Conservation (phyloP, 345 rosid genomes). For the Syzygium aqueum region DNA sequence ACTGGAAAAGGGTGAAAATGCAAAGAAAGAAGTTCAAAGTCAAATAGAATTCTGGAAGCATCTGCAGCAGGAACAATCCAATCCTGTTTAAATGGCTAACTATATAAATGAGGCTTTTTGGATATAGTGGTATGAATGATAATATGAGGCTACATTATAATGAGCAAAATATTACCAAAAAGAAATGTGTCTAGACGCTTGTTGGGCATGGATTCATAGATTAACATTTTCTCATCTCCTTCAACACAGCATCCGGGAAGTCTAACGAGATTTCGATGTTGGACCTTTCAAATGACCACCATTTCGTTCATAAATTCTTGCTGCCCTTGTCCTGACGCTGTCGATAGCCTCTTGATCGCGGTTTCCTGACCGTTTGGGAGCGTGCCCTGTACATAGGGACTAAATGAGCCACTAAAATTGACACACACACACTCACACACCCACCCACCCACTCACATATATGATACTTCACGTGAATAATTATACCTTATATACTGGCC, state of each 20-base stretch:
- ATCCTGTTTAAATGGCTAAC: not conserved
- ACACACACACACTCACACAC: not conserved
- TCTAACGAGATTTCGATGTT: slow-evolving; percentile 26
- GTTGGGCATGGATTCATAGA: slow-evolving; percentile 29
- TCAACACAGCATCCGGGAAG: slow-evolving; percentile 22
- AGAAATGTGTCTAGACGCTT: slow-evolving; percentile 20
- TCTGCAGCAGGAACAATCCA: not conserved
- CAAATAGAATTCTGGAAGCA: slow-evolving; percentile 14
- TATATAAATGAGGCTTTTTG: not conserved
- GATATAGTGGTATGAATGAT: not conserved
- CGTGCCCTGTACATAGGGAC: slow-evolving; percentile 7
- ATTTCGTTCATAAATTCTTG: slow-evolving; percentile 33
- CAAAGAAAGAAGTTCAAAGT: not conserved
- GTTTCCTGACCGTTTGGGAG: slow-evolving; percentile 17
- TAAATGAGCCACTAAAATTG: not conserved
- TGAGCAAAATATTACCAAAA: slow-evolving; percentile 8
- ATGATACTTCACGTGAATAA: slow-evolving; percentile 16
- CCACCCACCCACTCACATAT: too few relatives aligned
- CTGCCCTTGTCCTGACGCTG: slow-evolving; percentile 13
- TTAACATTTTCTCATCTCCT: slow-evolving; percentile 20
- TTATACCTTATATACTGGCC: slow-evolving; percentile 22
- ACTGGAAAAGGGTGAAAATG: not conserved
- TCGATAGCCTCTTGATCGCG: slow-evolving; percentile 30
- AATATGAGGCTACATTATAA: not conserved
- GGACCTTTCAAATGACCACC: slow-evolving; percentile 24